Percentiles rank a stretch among this genome's conserved stretches.
phyloP scores from a whole-genome alignment of 148 eudicot species.

The Vaccinium vitisidaea region DNA sequence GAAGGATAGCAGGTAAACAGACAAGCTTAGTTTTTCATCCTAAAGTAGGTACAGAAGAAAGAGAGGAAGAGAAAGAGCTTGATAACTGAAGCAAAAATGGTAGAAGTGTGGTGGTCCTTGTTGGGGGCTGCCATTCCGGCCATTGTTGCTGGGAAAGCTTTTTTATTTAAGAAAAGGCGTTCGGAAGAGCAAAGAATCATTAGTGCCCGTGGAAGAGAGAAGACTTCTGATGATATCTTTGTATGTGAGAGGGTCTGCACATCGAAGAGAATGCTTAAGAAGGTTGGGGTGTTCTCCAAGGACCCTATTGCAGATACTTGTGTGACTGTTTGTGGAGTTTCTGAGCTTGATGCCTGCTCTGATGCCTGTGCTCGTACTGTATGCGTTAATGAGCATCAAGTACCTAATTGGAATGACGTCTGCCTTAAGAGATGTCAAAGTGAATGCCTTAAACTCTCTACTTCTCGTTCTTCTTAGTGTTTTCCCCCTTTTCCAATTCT shows the following conservation, averaged over 20 bases:
- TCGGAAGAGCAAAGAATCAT: slow-evolving; percentile 54
- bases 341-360: slow-evolving; percentile 67
- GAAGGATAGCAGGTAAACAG: background rate
- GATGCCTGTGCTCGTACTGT: slow-evolving; percentile 71
- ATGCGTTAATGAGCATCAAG: slow-evolving; percentile 68
- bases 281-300: slow-evolving; percentile 64
- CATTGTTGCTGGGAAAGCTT: slow-evolving; percentile 53
- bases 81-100: slow-evolving; percentile 29
- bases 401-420: slow-evolving; percentile 66
- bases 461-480: slow-evolving; percentile 35
- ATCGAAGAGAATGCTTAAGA: slow-evolving; percentile 66
- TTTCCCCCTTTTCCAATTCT: background rate
- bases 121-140: slow-evolving; percentile 63
- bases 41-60: slow-evolving; percentile 4
- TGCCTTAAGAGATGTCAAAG: slow-evolving; percentile 63
- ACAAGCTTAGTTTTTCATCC: background rate
- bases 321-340: slow-evolving; percentile 65
- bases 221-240: slow-evolving; percentile 51
- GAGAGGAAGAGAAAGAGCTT: background rate
- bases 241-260: slow-evolving; percentile 72
- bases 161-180: slow-evolving; percentile 51
- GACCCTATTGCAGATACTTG: slow-evolving; percentile 67
- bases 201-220: slow-evolving; percentile 50
- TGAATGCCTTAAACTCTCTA: slow-evolving; percentile 59
- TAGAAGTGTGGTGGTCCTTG: slow-evolving; percentile 65